These are phyloP conservation scores for Eucalyptus rudis DNA, from an alignment of 345 rosid genomes.

Conservation along the genomic window DNA sequence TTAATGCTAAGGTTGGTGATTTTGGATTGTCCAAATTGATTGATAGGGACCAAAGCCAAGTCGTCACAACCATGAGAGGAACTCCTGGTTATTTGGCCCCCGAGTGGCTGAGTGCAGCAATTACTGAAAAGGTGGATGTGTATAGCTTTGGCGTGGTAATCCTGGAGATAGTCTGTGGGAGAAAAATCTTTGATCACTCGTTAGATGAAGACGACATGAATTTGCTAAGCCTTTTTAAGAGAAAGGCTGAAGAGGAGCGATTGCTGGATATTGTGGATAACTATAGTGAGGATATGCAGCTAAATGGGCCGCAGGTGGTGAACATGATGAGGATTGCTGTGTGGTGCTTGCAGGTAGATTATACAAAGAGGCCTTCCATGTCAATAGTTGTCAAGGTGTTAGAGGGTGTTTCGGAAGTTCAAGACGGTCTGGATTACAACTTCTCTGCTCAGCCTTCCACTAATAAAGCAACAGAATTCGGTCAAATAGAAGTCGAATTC, in stretches of 20 bases:
- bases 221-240: conserved; percentile 9
- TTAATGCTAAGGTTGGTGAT: conserved; percentile 8
- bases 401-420: not conserved
- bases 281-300: conserved; percentile 3
- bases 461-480: not conserved
- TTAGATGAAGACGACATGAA: conserved; percentile 1
- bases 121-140: conserved; percentile 6
- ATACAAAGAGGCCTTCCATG: not conserved
- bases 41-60: conserved; percentile 1
- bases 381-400: conserved; percentile 1
- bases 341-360: conserved; percentile 27
- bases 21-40: conserved; percentile 8
- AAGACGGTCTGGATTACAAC: not conserved
- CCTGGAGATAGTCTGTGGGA: conserved; percentile 13
- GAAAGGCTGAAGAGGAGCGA: not conserved
- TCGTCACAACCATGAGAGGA: not conserved
- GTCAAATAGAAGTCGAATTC: not conserved
- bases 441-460: not conserved
- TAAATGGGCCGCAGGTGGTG: not conserved
- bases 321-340: conserved; percentile 11
- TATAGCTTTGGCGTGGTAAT: conserved; percentile 17
- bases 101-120: not conserved
- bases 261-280: conserved; percentile 4
- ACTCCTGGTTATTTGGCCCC: conserved; percentile 9
- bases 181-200: conserved; percentile 2